Evolutionary conservation across 2,329 filamentous ascomycete genomes (phyloP).

Genomic region (Penicillium brasilianum): DNA sequence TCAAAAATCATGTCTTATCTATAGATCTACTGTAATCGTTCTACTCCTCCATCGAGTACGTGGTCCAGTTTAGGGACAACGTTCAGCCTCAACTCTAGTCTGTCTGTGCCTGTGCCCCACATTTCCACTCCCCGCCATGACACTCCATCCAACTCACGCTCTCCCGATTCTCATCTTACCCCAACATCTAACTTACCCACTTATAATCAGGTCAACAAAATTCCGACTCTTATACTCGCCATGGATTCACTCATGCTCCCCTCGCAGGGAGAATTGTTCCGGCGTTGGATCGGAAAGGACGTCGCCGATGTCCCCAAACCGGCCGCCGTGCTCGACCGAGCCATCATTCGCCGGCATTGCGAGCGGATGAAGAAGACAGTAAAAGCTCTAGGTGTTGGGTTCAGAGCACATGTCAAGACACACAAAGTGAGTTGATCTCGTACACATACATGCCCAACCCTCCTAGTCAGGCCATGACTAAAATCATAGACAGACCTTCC

Average conservation of each 20-base stretch:
- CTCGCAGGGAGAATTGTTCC: slow-evolving; percentile 21
- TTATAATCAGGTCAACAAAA: neutral
- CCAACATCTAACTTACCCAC: neutral
- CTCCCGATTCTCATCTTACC: neutral
- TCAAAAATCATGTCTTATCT: too few relatives aligned
- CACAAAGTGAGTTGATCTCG: slow-evolving; percentile 66
- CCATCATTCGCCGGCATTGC: slow-evolving; percentile 71
- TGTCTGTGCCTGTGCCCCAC: slow-evolving; percentile 14
- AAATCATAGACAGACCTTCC: slow-evolving; percentile 58
- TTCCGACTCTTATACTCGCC: neutral
- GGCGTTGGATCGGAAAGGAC: slow-evolving; percentile 62
- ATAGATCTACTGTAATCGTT: too few relatives aligned
- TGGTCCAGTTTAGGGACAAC: neutral
- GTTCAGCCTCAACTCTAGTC: slow-evolving; percentile 2
- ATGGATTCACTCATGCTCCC: slow-evolving; percentile 14
- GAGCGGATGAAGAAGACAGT: slow-evolving; percentile 71
- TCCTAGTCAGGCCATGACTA: neutral
- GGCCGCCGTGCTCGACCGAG: slow-evolving; percentile 69
- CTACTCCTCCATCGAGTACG: neutral
- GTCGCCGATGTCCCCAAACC: slow-evolving; percentile 68
- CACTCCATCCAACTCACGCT: neutral
- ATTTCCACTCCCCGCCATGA: slow-evolving; percentile 8
- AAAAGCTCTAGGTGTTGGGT: slow-evolving; percentile 64
- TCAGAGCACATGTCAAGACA: slow-evolving; percentile 80
- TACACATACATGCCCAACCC: neutral